phyloP scores from a whole-genome alignment of 2,329 filamentous ascomycete species.

The Stagonosporopsis tanaceti region DNA sequence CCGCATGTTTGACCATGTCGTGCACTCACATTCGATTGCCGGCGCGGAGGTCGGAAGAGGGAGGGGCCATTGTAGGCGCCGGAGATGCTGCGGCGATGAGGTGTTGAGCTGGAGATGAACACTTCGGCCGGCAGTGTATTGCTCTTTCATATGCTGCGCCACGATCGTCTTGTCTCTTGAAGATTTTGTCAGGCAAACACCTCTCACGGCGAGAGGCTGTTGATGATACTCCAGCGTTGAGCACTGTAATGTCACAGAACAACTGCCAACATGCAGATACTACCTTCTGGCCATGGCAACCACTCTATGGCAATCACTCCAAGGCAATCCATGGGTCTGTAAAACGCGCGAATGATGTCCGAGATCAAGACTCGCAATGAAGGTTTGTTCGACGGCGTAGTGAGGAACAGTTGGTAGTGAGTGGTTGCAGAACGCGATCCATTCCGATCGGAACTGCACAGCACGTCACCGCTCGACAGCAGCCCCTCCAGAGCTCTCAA shows the following conservation, averaged over 20 bases:
- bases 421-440: not conserved
- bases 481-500: conserved; percentile 26
- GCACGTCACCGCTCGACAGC: conserved; percentile 20
- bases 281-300: not conserved
- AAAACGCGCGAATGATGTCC: not conserved
- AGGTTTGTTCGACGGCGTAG: not conserved
- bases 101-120: conserved; percentile 12
- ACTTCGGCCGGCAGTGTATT: not conserved
- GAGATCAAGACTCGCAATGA: too few relatives aligned
- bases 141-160: not conserved
- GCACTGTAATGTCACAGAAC: not conserved
- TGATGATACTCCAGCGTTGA: not conserved
- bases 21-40: conserved; percentile 17
- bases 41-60: conserved; percentile 40
- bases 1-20: conserved; percentile 27
- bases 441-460: conserved; percentile 29
- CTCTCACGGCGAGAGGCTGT: not conserved
- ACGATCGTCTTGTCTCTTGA: not conserved
- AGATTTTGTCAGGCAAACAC: not conserved
- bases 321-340: not conserved
- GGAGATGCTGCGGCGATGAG: conserved; percentile 21
- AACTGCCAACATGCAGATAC: conserved; percentile 5
- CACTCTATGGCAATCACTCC: not conserved
- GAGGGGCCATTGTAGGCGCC: conserved; percentile 35
- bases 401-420: not conserved